Conservation (phyloP, 345 rosid genomes). For the Gossypium herbaceum region DNA sequence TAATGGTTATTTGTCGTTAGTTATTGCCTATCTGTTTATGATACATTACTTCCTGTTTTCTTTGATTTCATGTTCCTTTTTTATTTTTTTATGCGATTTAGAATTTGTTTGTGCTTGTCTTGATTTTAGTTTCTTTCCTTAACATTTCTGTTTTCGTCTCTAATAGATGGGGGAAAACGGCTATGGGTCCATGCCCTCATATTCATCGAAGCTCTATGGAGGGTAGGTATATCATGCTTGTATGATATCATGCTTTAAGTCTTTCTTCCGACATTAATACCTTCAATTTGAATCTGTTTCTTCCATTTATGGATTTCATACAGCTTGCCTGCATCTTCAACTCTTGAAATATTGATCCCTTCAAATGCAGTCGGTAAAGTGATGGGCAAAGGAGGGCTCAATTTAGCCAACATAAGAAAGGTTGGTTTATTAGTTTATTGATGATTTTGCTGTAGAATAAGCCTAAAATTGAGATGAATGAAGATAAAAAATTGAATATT, state of each 20-base stretch:
- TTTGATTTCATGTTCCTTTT: neutral
- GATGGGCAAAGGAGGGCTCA: slow-evolving; percentile 87
- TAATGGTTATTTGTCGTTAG: neutral
- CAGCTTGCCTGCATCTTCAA: slow-evolving; percentile 59
- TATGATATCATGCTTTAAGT: slow-evolving; percentile 1
- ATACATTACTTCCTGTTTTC: neutral
- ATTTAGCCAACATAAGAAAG: slow-evolving; percentile 82
- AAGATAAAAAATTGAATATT: neutral
- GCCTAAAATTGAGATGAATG: slow-evolving; percentile 1
- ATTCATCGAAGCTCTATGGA: slow-evolving; percentile 68
- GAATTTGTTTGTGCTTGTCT: neutral
- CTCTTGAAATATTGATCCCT: slow-evolving; percentile 77
- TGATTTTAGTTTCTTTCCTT: neutral
- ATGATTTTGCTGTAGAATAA: neutral
- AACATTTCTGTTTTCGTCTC: neutral
- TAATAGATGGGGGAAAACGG: slow-evolving; percentile 56
- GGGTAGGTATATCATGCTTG: slow-evolving; percentile 48
- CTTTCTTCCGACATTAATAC: neutral
- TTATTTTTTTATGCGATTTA: neutral
- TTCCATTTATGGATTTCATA: slow-evolving; percentile 8
- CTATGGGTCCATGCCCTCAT: slow-evolving; percentile 62
- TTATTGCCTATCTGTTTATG: neutral
- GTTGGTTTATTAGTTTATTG: slow-evolving; percentile 32
- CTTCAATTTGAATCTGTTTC: slow-evolving; percentile 4
- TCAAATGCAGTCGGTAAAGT: slow-evolving; percentile 86